Base-by-base conservation (phyloP, 2,329 filamentous ascomycete genomes). In the Neopestalotiopsis clavispora region DNA sequence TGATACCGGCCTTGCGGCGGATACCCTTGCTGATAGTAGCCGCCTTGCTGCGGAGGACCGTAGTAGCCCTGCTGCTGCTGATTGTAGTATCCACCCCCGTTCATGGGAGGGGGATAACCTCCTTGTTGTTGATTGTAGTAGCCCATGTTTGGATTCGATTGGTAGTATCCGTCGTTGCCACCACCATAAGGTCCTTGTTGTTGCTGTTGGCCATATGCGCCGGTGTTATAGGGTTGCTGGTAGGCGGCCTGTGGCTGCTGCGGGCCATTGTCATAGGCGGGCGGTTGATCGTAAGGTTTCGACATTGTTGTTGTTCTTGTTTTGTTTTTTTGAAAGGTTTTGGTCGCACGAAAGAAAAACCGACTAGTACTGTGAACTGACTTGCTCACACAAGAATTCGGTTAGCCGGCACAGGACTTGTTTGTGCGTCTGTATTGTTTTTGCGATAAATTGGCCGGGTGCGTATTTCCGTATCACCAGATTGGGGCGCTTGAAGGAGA, bases 231-330 rank as follows among this genome's bases (percentile, higher is more conserved):
- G 23, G 64, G 40, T 14, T 66, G 68, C 13, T 77, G 78, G 71
- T 84, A 82, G 40, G 82, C 80, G 62, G 81, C 77, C 73, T 87
- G 86, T 1, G 85, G 79, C 14, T 81, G 79, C 71, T 84, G 83
- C 42, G 75, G 85, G 79, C 60, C 78, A 74, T 68, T 79, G 75
- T 45, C 79, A 77, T 87, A 87, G 58, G 84, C 82, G 32, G 85
- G 86, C 66, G 86, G 86, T 42, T 84, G 78, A 67, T 86, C 84
- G 77, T 80, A 74, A 76, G 87, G 85, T 73, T 79, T 75, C 67
- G 83, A 79, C 84, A 86, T 86, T 17, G 20, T 66, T 13, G 9
- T n/a, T n/a, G n/a, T n/a, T n/a, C n/a, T n/a, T n/a, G n/a, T n/a
- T n/a, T n/a, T n/a, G n/a, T n/a, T n/a, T n/a, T n/a, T n/a, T n/a